phyloP scores from a whole-genome alignment of 192 early-diverging fungal species.

The Coemansia sp. region DNA sequence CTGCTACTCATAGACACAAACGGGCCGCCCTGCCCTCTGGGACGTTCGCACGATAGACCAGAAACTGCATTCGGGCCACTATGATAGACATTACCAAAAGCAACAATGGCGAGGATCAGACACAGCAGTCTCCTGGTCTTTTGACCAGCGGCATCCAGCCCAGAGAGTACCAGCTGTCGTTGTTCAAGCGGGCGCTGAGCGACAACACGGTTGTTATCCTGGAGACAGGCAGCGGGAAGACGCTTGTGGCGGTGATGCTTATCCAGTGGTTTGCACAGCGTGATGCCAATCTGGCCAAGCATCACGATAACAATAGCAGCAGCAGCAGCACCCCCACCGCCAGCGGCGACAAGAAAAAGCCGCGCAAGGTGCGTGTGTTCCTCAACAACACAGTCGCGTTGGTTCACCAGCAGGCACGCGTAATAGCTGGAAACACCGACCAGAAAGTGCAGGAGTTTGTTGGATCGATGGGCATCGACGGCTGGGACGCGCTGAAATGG shows the following conservation, averaged over 20 bases:
- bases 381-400: slow-evolving; percentile 86
- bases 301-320: background rate
- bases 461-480: slow-evolving; percentile 69
- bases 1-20: too few species aligned
- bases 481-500: slow-evolving; percentile 66
- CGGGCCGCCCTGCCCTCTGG: background rate
- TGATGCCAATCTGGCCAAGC: background rate
- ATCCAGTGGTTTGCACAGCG: slow-evolving; percentile 70
- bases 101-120: background rate
- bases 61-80: background rate
- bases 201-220: slow-evolving; percentile 86
- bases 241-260: slow-evolving; percentile 83
- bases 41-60: background rate
- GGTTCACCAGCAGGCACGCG: slow-evolving; percentile 80
- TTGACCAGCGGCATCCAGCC: slow-evolving; percentile 45
- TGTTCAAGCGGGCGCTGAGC: slow-evolving; percentile 65
- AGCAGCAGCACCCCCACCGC: background rate
- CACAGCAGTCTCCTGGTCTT: background rate
- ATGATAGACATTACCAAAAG: background rate
- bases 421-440: slow-evolving; percentile 70
- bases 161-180: slow-evolving; percentile 78
- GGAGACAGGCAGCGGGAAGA: slow-evolving; percentile 94
- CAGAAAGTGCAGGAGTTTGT: slow-evolving; percentile 63
- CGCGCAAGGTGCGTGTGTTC: slow-evolving; percentile 61
- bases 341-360: background rate